Base-by-base conservation (phyloP, 2,329 filamentous ascomycete genomes). In the Macrophomina phaseolina region DNA sequence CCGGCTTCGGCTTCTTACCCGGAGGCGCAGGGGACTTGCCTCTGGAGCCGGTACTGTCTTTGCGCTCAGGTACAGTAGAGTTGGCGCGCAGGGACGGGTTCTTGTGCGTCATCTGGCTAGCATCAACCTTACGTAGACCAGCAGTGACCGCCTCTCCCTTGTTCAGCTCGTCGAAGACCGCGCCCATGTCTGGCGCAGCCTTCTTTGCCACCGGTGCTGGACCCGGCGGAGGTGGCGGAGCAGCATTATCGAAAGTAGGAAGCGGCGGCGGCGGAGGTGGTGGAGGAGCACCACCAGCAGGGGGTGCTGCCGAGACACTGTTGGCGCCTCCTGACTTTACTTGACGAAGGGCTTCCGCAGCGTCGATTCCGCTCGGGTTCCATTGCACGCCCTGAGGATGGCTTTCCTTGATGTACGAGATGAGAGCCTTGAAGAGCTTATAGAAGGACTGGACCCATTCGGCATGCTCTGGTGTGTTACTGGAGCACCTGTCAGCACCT, bases 101-200 rank as follows among this genome's bases (percentile, higher is more conserved):
- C 84, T 98, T 98, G 82, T 99, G 95, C 68, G 95, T 99, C 94
- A 97, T 97, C 79, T 98, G 86, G 64, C 91, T 95, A 76, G 90
- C 91, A 81, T 97, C 94, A 60, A 99, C 95, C 83, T 97, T 99
- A 71, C 91, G 91, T 42, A 99, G 85, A 38, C 91, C 90, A 71
- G 92, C 89, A 4, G 95, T 99, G 68, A 99, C 92, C n/a, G 87
- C 85, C 68, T 92, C 89, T 67, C 95, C 95, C 77, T 91, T 90
- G 81, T 98, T 98, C 64, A 99, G 83, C 71, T 97, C 91, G 48
- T 90, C 90, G 78, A 99, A 99, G 2, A 99, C 93, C 30, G 94
- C 93, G 28, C 89, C 89, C 78, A 97, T 89, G 66, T 94, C 93
- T 69, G 9, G 58, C 79, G 28, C 79, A 70, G 30, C 81, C 79